These are phyloP conservation scores for Boletellus sp. DNA, from an alignment of 1,284 basidiomycete genomes.

Conservation along the genomic window DNA sequence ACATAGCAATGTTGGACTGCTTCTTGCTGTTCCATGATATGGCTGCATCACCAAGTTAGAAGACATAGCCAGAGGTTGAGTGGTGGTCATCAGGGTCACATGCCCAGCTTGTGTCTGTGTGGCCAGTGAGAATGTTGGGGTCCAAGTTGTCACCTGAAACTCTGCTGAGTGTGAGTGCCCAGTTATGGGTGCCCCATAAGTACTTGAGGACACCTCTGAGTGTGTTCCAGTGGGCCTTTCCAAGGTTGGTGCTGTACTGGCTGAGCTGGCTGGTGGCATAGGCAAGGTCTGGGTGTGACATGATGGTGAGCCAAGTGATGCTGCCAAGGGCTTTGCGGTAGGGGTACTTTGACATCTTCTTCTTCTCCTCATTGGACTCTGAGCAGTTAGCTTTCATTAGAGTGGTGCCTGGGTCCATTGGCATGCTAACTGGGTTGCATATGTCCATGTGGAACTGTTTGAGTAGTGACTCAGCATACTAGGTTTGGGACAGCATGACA, in stretches of 20 bases:
- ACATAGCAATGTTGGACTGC: neutral
- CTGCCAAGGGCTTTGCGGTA: neutral
- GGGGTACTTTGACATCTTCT: neutral
- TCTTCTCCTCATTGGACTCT: neutral
- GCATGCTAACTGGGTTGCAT: neutral
- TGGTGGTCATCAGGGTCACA: neutral
- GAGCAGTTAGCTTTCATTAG: neutral
- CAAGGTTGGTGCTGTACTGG: slow-evolving; percentile 4
- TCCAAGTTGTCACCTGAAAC: neutral
- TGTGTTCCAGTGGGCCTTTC: slow-evolving; percentile 4
- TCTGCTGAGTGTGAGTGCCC: neutral
- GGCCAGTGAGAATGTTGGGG: neutral
- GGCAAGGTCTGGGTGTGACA: neutral
- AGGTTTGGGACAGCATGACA: neutral
- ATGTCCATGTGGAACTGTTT: neutral
- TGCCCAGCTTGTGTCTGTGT: slow-evolving; percentile 1
- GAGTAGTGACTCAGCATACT: slow-evolving; percentile 2
- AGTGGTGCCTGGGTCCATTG: neutral
- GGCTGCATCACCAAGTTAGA: too few relatives aligned
- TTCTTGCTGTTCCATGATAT: slow-evolving; percentile 13
- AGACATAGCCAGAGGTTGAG: slow-evolving; percentile 1
- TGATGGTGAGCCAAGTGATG: slow-evolving; percentile 4
- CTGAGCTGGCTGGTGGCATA: slow-evolving; percentile 1
- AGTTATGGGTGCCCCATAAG: neutral
- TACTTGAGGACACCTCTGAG: neutral